A percentile compares a stretch with the other conserved stretches of the same genome.
Evolutionary conservation across 495 filamentous ascomycete species (phyloP).

Genomic region (Opeltia flavorubescens): DNA sequence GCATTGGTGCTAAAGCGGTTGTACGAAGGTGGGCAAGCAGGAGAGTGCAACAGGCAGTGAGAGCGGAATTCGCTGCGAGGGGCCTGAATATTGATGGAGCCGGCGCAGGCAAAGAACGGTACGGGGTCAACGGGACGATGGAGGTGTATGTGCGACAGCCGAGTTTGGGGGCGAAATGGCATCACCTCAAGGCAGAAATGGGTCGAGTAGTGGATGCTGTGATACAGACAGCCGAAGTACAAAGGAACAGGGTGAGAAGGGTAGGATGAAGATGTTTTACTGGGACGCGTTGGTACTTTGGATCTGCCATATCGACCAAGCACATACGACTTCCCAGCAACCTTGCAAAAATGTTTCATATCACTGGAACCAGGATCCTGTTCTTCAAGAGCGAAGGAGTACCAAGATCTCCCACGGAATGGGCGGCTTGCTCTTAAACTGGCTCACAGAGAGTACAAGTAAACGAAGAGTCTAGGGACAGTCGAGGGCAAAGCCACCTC

Average conservation of each 20-base stretch:
- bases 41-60: slow-evolving; percentile 38
- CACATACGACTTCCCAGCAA: too few species aligned
- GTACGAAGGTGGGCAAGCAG: slow-evolving; percentile 38
- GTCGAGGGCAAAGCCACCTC: too few species aligned
- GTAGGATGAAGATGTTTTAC: background rate
- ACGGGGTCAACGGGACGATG: background rate
- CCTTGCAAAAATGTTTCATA: too few species aligned
- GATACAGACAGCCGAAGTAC: background rate
- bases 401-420: too few species aligned
- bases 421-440: too few species aligned
- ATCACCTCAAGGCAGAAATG: background rate
- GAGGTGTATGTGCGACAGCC: background rate
- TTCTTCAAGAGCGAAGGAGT: too few species aligned
- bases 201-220: background rate
- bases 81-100: slow-evolving; percentile 44
- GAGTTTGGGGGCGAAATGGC: background rate
- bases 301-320: too few species aligned
- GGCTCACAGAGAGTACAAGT: too few species aligned
- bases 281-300: too few species aligned
- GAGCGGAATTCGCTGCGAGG: slow-evolving; percentile 35
- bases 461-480: too few species aligned
- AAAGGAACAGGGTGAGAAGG: background rate
- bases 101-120: background rate
- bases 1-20: slow-evolving; percentile 23
- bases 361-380: too few species aligned